Percentiles rank a stretch among this genome's conserved stretches.
Evolutionary conservation across 306 rosid species (phyloP).

Genomic region (Alnus glutinosa): DNA sequence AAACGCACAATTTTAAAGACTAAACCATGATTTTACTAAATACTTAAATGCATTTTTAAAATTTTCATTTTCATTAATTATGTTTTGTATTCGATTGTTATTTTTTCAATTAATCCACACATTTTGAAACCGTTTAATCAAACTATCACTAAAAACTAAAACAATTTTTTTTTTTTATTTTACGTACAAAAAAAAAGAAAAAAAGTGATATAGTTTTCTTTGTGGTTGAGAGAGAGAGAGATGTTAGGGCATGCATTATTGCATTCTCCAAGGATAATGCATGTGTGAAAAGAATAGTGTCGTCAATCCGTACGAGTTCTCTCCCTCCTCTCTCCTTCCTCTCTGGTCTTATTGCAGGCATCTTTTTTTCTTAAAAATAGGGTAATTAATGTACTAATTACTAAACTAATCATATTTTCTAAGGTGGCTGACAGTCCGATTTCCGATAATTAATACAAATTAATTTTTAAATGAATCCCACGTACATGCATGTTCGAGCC

Average conservation of each 20-base stretch:
- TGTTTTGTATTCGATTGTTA: too few relatives aligned
- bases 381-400: background rate
- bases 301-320: conserved; percentile 60
- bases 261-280: conserved; percentile 38
- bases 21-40: too few relatives aligned
- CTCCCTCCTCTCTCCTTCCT: conserved; percentile 31
- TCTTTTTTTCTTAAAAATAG: conserved; percentile 10
- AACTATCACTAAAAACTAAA: background rate
- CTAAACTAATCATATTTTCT: conserved; percentile 10
- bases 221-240: background rate
- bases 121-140: too few relatives aligned
- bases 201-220: background rate
- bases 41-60: too few relatives aligned
- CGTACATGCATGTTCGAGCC: conserved; percentile 41
- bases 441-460: conserved; percentile 31
- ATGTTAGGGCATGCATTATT: conserved; percentile 10
- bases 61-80: too few relatives aligned
- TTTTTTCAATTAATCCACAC: too few relatives aligned
- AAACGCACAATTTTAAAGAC: too few relatives aligned
- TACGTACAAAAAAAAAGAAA: too few relatives aligned
- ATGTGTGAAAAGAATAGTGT: conserved; percentile 46
- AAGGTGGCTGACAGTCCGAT: conserved; percentile 48
- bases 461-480: conserved; percentile 29
- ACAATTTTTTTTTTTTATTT: background rate
- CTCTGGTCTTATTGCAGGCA: conserved; percentile 21